phyloP scores from a whole-genome alignment of 805 yeast genomes.

The Candida namnaoensis region DNA sequence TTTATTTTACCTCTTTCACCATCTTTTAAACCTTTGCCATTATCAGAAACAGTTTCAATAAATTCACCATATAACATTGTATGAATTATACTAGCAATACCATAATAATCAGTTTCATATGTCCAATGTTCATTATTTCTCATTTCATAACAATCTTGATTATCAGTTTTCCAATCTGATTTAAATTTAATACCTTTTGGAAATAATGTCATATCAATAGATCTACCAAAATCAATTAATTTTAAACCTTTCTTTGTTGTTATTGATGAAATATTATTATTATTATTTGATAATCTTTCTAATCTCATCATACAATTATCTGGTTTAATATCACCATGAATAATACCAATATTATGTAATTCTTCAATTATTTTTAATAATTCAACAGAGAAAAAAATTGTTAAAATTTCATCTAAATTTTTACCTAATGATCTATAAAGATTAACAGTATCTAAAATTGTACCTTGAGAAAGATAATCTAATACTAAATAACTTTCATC shows the following conservation, averaged over 20 bases:
- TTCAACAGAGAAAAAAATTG: slow-evolving; percentile 57
- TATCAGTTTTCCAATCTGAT: slow-evolving; percentile 51
- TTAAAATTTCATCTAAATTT: slow-evolving; percentile 50
- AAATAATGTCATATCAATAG: slow-evolving; percentile 60
- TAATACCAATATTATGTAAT: slow-evolving; percentile 56
- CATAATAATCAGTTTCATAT: slow-evolving; percentile 77
- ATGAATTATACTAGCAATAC: slow-evolving; percentile 69
- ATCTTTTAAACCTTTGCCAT: slow-evolving; percentile 6
- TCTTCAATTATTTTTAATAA: slow-evolving; percentile 47
- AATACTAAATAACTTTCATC: slow-evolving; percentile 3
- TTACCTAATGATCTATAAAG: slow-evolving; percentile 25
- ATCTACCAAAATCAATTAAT: slow-evolving; percentile 76
- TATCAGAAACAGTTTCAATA: slow-evolving; percentile 34
- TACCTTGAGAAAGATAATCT: slow-evolving; percentile 44
- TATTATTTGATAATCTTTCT: slow-evolving; percentile 26
- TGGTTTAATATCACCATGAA: slow-evolving; percentile 83
- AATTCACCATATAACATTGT: slow-evolving; percentile 62
- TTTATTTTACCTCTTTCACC: slow-evolving; percentile 2
- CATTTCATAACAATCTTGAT: slow-evolving; percentile 71
- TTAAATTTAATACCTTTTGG: slow-evolving; percentile 42
- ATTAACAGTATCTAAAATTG: slow-evolving; percentile 62
- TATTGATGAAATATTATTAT: slow-evolving; percentile 15
- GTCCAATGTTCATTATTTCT: slow-evolving; percentile 55
- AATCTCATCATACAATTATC: slow-evolving; percentile 78
- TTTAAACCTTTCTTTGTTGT: slow-evolving; percentile 49